phyloP scores from a whole-genome alignment of 202 grass and related monocot genomes.

The Dendrocalamus latiflorus region DNA sequence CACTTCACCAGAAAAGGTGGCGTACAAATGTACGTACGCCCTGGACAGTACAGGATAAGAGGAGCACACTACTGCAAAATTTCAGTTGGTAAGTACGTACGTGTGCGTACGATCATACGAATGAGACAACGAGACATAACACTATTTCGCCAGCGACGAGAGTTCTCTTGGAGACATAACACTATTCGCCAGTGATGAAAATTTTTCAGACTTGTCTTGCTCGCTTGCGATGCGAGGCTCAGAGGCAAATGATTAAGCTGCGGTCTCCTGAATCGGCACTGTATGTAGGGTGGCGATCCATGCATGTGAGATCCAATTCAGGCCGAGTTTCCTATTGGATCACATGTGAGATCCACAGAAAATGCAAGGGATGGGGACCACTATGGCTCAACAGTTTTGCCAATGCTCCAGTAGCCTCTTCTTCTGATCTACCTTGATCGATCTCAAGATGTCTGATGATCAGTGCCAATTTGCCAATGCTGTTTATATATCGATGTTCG shows the following conservation, averaged over 20 bases:
- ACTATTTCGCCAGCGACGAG: background rate
- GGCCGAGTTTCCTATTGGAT: background rate
- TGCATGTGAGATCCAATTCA: slow-evolving; percentile 23
- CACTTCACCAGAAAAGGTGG: background rate
- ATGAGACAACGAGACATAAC: background rate
- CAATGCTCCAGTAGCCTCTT: background rate
- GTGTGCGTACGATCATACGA: background rate
- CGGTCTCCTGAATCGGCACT: background rate
- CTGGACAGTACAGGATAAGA: background rate
- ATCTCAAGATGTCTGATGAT: background rate
- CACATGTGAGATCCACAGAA: background rate
- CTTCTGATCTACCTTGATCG: background rate
- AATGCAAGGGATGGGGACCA: background rate
- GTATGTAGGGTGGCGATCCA: background rate
- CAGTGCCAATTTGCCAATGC: background rate
- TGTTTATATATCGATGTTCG: background rate
- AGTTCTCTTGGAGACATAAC: background rate
- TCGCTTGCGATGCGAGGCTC: background rate
- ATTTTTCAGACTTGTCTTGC: background rate
- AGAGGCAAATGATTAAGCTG: background rate
- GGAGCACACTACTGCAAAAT: background rate
- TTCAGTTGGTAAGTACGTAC: background rate
- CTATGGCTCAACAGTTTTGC: background rate
- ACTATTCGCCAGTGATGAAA: background rate
- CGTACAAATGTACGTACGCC: background rate